Evolutionary conservation across 208 protist genomes (phyloP).

Genomic region (Trypanosoma avium): DNA sequence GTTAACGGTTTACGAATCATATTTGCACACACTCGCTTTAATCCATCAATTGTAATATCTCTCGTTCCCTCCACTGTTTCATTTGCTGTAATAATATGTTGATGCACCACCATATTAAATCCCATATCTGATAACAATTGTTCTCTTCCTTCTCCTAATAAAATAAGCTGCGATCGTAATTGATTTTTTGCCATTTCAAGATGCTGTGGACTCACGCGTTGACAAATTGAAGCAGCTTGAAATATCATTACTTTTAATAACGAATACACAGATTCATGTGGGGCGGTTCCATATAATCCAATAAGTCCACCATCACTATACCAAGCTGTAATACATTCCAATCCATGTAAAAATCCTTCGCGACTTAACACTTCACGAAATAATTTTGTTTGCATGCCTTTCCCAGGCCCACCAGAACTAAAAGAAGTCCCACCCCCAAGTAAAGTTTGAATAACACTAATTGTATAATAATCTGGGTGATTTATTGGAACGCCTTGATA

Average conservation of each 20-base stretch:
- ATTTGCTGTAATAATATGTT: conserved; percentile 73
- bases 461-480: conserved; percentile 86
- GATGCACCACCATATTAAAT: conserved; percentile 82
- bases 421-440: conserved; percentile 90
- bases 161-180: conserved; percentile 79
- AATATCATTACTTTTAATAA: conserved; percentile 78
- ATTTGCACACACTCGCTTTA: conserved; percentile 58
- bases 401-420: conserved; percentile 90
- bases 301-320: conserved; percentile 89
- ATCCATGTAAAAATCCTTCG: conserved; percentile 67
- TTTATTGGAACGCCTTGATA: conserved; percentile 82
- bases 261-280: conserved; percentile 68
- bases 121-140: conserved; percentile 89
- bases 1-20: conserved; percentile 71
- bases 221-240: conserved; percentile 75
- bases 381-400: conserved; percentile 92
- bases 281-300: conserved; percentile 85
- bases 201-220: conserved; percentile 70
- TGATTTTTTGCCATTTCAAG: conserved; percentile 91
- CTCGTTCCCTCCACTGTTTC: conserved; percentile 69
- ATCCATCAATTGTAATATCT: conserved; percentile 65
- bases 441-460: conserved; percentile 86
- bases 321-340: conserved; percentile 92
- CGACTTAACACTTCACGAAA: conserved; percentile 88
- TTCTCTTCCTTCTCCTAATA: conserved; percentile 79